Conservation (phyloP, 108 stramenopile species). For the Nitzschia palea region DNA sequence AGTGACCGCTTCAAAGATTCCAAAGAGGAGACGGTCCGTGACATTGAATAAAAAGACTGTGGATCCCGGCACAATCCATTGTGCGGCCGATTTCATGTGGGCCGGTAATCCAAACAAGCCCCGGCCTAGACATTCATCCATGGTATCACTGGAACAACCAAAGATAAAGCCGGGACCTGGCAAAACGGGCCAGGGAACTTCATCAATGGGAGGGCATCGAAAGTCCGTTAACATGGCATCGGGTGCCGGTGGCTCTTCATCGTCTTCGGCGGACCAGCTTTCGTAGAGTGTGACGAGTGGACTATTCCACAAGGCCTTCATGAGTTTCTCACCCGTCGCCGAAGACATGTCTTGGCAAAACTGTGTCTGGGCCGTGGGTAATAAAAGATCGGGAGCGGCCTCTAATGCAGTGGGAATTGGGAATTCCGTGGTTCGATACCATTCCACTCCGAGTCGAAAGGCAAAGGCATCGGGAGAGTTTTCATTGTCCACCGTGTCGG, state of each 20-base stretch:
- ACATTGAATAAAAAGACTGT: conserved; percentile 89
- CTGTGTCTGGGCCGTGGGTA: conserved; percentile 70
- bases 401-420: conserved; percentile 74
- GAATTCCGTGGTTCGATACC: conserved; percentile 87
- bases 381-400: conserved; percentile 74
- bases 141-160: conserved; percentile 83
- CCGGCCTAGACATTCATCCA: conserved; percentile 87
- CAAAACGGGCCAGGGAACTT: conserved; percentile 75
- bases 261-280: conserved; percentile 57
- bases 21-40: conserved; percentile 81
- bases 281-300: conserved; percentile 85
- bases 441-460: conserved; percentile 68
- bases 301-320: conserved; percentile 88
- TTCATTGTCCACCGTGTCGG: conserved; percentile 28
- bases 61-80: conserved; percentile 73
- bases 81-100: conserved; percentile 85
- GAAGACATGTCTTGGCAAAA: conserved; percentile 81
- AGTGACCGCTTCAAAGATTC: conserved; percentile 89
- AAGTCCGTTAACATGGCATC: conserved; percentile 77
- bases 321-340: conserved; percentile 79
- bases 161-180: conserved; percentile 89
- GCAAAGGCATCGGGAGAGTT: conserved; percentile 49
- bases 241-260: conserved; percentile 69
- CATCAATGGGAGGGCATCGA: conserved; percentile 64
- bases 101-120: conserved; percentile 87